These are phyloP conservation scores for Setaria viridis DNA, from an alignment of 202 grass and related monocot species.

Conservation along the genomic window DNA sequence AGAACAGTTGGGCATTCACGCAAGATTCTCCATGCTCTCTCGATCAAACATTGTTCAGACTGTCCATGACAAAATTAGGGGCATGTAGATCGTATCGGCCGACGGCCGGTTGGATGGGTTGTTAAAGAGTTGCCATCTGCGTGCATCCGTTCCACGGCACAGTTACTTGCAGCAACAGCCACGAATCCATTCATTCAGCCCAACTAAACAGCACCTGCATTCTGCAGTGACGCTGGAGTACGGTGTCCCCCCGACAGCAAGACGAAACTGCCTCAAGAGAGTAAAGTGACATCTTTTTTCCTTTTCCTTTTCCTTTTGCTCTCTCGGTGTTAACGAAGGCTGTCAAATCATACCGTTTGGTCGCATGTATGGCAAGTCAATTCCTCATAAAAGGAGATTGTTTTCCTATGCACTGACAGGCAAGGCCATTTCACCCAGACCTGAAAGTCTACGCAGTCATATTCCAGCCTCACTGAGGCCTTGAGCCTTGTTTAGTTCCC, in stretches of 20 bases:
- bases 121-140: conserved; percentile 29
- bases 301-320: neutral
- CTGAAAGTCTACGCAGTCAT: conserved; percentile 9
- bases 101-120: neutral
- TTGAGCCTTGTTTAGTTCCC: no score
- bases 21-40: neutral
- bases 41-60: neutral
- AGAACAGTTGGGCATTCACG: neutral
- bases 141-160: conserved; percentile 37
- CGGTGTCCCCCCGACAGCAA: neutral
- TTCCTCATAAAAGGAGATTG: neutral
- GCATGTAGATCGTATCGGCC: neutral
- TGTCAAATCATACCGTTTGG: conserved; percentile 6
- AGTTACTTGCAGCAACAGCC: neutral
- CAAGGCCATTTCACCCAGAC: neutral
- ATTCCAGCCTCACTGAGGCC: neutral
- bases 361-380: neutral
- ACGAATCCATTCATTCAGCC: neutral
- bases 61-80: neutral
- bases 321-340: conserved; percentile 1
- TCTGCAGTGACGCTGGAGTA: neutral
- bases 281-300: no score
- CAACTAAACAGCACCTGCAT: neutral
- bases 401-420: neutral
- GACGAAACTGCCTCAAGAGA: neutral